These are phyloP conservation scores for Anisodus tanguticus DNA, from an alignment of 257 asterid species.

Conservation along the genomic window DNA sequence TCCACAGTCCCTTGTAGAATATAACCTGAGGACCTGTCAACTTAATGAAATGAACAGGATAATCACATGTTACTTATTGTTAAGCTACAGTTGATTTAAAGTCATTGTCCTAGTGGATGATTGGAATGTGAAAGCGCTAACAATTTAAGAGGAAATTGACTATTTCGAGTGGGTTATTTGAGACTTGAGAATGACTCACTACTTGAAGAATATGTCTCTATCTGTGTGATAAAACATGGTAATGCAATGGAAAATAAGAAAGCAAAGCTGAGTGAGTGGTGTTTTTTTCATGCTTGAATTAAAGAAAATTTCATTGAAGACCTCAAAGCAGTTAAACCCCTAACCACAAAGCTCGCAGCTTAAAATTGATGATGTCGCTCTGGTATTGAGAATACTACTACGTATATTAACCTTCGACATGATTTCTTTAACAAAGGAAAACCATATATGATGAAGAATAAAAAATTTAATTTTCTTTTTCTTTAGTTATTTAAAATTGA, in stretches of 20 bases:
- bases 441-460: too few relatives aligned
- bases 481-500: too few relatives aligned
- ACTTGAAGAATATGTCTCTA: background rate
- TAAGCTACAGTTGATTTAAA: background rate
- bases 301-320: too few relatives aligned
- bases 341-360: too few relatives aligned
- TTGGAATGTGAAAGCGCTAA: too few relatives aligned
- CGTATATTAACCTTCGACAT: too few relatives aligned
- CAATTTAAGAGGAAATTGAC: background rate
- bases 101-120: too few relatives aligned
- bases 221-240: background rate
- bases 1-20: background rate
- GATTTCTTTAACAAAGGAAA: too few relatives aligned
- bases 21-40: background rate
- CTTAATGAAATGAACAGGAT: background rate
- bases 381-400: too few relatives aligned
- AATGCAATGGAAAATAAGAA: background rate
- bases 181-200: background rate
- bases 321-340: too few relatives aligned
- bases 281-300: background rate
- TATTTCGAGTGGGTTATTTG: background rate
- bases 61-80: background rate
- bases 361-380: too few relatives aligned
- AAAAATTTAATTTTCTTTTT: too few relatives aligned
- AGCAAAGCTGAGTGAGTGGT: background rate